phyloP scores from a whole-genome alignment of 352 stramenopile genomes.

The Hyaloperonospora brassicae region DNA sequence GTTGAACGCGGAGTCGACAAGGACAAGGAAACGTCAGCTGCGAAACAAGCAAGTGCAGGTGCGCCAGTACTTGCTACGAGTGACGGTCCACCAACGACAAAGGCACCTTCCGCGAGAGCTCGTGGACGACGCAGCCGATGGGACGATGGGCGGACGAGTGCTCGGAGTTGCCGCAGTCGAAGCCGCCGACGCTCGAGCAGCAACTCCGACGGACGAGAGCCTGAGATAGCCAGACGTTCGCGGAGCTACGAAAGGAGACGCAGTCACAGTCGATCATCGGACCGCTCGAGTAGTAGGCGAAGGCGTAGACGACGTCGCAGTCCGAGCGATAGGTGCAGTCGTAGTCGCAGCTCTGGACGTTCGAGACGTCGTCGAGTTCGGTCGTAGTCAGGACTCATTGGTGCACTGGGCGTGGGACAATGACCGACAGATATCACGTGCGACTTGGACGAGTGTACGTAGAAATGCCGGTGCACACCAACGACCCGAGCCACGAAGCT shows the following conservation, averaged over 20 bases:
- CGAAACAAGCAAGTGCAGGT: constrained; percentile 7
- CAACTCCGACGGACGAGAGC: constrained; percentile 12
- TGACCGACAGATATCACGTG: no score
- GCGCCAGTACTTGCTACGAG: not conserved
- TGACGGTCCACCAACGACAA: not conserved
- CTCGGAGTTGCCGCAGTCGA: constrained; percentile 3
- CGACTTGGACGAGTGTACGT: no score
- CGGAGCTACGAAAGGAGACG: constrained; percentile 9
- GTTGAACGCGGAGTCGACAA: not conserved
- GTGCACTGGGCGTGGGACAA: no score
- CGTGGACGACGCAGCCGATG: constrained; percentile 16
- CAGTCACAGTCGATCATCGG: constrained; percentile 20
- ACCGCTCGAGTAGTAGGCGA: constrained; percentile 16
- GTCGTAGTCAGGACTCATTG: not conserved
- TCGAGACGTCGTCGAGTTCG: constrained; percentile 7
- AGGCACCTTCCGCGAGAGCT: constrained; percentile 4
- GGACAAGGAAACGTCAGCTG: constrained; percentile 10
- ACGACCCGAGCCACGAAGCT: no score
- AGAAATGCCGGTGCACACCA: no score
- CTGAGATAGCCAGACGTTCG: constrained; percentile 4
- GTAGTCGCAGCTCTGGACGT: constrained; percentile 16
- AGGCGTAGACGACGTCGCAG: constrained; percentile 17
- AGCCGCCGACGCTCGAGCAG: constrained; percentile 19
- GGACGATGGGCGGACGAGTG: constrained; percentile 13
- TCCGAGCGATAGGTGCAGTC: constrained; percentile 19